These are phyloP conservation scores for Fraxinus quadrangulata DNA, from an alignment of 257 asterid genomes.

Conservation along the genomic window DNA sequence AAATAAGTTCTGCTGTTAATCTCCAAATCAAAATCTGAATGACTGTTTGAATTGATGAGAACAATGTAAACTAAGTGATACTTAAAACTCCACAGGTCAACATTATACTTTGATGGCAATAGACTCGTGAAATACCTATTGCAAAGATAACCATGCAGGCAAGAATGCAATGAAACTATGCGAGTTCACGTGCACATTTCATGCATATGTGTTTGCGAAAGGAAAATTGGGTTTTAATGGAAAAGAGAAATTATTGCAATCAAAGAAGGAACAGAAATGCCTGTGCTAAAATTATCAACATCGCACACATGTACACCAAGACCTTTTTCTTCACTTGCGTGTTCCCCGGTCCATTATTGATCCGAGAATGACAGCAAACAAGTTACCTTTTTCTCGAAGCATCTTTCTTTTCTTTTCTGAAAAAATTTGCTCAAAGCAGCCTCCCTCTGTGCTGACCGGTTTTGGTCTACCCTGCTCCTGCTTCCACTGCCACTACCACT, in stretches of 20 bases:
- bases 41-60: neutral
- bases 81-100: neutral
- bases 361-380: neutral
- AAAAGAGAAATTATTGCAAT: neutral
- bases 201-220: neutral
- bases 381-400: slow-evolving; percentile 53
- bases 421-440: slow-evolving; percentile 48
- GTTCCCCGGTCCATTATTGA: neutral
- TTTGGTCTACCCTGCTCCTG: slow-evolving; percentile 36
- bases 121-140: neutral
- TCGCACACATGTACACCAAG: slow-evolving; percentile 21
- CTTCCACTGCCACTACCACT: slow-evolving; percentile 34
- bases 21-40: neutral
- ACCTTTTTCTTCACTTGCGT: neutral
- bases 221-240: neutral
- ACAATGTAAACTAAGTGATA: neutral
- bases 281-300: neutral
- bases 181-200: neutral
- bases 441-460: slow-evolving; percentile 40
- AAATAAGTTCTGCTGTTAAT: neutral
- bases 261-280: neutral
- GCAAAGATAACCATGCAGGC: neutral
- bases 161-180: neutral
- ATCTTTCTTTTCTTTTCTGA: slow-evolving; percentile 53
- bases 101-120: neutral